Evolutionary conservation across 208 protist species (phyloP), one percentile per base, ranked within the genome.

Genomic region (Tritrichomonas foetus): DNA sequence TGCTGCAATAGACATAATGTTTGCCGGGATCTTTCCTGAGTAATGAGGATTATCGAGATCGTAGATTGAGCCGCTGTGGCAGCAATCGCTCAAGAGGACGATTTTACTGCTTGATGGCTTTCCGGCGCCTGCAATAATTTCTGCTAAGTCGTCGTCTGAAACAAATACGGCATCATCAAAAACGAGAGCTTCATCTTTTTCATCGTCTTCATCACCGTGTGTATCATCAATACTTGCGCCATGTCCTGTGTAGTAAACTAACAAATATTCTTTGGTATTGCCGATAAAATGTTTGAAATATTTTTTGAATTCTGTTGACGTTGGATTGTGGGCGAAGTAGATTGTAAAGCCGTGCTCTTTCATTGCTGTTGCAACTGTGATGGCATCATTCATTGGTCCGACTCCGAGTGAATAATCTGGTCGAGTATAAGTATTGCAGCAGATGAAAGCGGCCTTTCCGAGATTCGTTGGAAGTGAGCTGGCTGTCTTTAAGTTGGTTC

Each of bases 141-240:
- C 39, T 16, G 47, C 14, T 3, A 89, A 57, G n/a, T n/a, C 41
- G 47, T 89, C 78, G 57, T 89, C 78, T 22, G 8, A 8, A 50
- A 89, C 47, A 20, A 57, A 22, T 22, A 3, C 0, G 33, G 27
- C 78, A 57, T 89, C 27, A 89, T 53, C 78, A 16, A 89, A 89
- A 36, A 89, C 8, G 9, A 89, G 8, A 0, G 25, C 5, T 57
- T 89, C 78, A 57, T 89, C 78, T 39, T n/a, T 57, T 20, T 47
- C 78, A 57, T 89, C 78, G 39, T 89, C 78, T 89, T 89, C 78
- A 57, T 89, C 78, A 57, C 78, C 78, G 30, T n/a, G 0, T 0
- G 44, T 33, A 39, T 89, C 78, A 39, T 53, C 33, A 16, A 61
- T 33, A 27, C 27, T 39, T 5, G 78, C 47, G 20, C 78, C 78